A percentile compares a stretch with the other conserved stretches of the same genome.
These are phyloP conservation scores for Diaporthe sp. DNA, from an alignment of 2,329 filamentous ascomycete genomes.

Conservation along the genomic window DNA sequence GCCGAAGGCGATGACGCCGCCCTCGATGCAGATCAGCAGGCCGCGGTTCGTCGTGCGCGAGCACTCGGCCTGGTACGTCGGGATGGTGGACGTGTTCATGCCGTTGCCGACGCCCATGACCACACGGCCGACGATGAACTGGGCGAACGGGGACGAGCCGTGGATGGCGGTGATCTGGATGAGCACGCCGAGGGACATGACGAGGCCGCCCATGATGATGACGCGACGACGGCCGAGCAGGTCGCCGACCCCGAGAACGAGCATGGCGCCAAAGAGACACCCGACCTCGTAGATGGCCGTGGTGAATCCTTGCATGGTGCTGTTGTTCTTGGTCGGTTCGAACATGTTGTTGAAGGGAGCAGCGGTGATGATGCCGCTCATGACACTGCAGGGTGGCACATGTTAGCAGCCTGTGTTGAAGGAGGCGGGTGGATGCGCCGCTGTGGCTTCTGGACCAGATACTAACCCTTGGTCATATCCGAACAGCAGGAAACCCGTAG, in stretches of 20 bases:
- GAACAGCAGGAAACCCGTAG: slow-evolving; percentile 73
- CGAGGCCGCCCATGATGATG: slow-evolving; percentile 67
- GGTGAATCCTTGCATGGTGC: slow-evolving; percentile 62
- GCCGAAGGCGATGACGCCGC: slow-evolving; percentile 61
- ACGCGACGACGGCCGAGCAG: slow-evolving; percentile 64
- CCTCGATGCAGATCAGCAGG: slow-evolving; percentile 60
- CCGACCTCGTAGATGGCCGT: slow-evolving; percentile 64
- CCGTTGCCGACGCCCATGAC: slow-evolving; percentile 68
- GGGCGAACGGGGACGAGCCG: slow-evolving; percentile 52
- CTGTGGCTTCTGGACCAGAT: not conserved
- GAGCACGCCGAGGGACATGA: slow-evolving; percentile 73
- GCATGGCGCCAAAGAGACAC: slow-evolving; percentile 61
- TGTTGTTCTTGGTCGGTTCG: slow-evolving; percentile 56
- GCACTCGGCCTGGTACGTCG: slow-evolving; percentile 63
- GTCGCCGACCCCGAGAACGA: slow-evolving; percentile 68
- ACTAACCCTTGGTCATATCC: slow-evolving; percentile 68
- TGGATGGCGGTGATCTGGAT: slow-evolving; percentile 64
- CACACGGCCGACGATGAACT: slow-evolving; percentile 64
- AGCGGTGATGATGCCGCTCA: slow-evolving; percentile 68
- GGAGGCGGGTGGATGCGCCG: slow-evolving; percentile 12
- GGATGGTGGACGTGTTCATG: slow-evolving; percentile 62
- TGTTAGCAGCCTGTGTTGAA: slow-evolving; percentile 35
- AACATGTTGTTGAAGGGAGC: slow-evolving; percentile 65
- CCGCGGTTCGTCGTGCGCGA: slow-evolving; percentile 59
- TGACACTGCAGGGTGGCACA: slow-evolving; percentile 53